Evolutionary conservation across 495 filamentous ascomycete genomes (phyloP), one percentile per base, ranked within the genome.

Genomic region (Xylaria intraflava): DNA sequence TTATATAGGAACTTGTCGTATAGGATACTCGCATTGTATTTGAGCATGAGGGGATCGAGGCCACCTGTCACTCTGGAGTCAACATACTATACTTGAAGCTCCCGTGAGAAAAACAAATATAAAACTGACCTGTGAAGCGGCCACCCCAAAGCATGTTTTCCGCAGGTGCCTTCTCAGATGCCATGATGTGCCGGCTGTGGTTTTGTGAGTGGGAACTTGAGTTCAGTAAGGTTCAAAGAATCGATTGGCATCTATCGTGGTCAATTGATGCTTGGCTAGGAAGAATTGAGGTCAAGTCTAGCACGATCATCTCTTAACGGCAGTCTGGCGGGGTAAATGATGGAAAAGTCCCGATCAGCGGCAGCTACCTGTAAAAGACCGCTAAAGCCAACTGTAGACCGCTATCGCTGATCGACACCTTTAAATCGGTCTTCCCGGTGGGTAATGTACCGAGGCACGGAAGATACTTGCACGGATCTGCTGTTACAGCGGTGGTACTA

Each of bases 1-100:
- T 80, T 79, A 75, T 87, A 90, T 70, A 95, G 83, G 44, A 80
- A 78, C 58, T 84, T 85, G 73, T 95, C 92, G 70, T 86, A 89
- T 71, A 83, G 80, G 51, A 92, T 83, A n/a, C 84, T 87, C 69
- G 84, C 81, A 74, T 96, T 95, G 78, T 94, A 95, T 57, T 83
- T 73, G 45, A 84, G 82, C 89, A 96, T 95, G 42, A 95, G 76
- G 41, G 89, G 87, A 72, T 95, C 89, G 58, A 93, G 83, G 62
- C 84, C 82, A 75, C 88, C 87, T 80, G 24, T 31, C 30, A 38
- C 4, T 11, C 17, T 19, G 10, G 4, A 4, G 17, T 17, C 8
- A n/a, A 24, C 6, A 43, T 43, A 2, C 41, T 11, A 26, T 17
- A 2, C 3, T 17, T 3, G 35, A 38, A 17, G 35, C 5, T n/a